Conservation (phyloP, 1,139 yeast species). For the Yamadazyma diospyri region DNA sequence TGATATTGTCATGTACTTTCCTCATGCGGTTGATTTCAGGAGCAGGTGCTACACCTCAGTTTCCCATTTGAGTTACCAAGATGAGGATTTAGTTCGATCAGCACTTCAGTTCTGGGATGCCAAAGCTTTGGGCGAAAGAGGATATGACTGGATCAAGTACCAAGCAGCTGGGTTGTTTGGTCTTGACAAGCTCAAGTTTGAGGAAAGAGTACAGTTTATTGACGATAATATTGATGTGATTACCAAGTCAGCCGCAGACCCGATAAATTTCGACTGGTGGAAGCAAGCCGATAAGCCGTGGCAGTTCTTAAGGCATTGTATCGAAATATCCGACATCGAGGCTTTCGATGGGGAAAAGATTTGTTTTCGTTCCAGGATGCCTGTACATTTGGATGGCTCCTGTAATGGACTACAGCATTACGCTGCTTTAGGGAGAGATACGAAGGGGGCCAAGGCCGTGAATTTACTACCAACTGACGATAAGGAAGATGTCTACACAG, state of each 20-base stretch:
- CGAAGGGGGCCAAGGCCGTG: conserved; percentile 36
- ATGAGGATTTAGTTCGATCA: conserved; percentile 34
- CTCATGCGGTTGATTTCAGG: conserved; percentile 40
- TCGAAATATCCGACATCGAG: conserved; percentile 25
- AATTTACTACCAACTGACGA: conserved; percentile 22
- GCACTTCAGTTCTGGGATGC: conserved; percentile 39
- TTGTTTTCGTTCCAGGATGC: conserved; percentile 30
- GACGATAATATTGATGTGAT: conserved; percentile 21
- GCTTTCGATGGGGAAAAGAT: conserved; percentile 17
- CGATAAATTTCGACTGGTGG: conserved; percentile 35
- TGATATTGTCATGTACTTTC: conserved; percentile 31
- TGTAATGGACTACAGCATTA: conserved; percentile 50
- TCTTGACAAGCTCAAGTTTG: conserved; percentile 22
- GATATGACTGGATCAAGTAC: conserved; percentile 39
- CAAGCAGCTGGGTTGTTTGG: conserved; percentile 40
- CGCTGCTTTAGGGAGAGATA: conserved; percentile 39
- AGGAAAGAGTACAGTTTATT: conserved; percentile 26
- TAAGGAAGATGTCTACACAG: conserved; percentile 35
- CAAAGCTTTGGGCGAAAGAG: conserved; percentile 31
- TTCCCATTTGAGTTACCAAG: conserved; percentile 34
- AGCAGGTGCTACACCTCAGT: conserved; percentile 43
- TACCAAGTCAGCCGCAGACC: conserved; percentile 26
- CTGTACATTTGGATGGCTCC: conserved; percentile 46
- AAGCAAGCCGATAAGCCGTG: conserved; percentile 38
- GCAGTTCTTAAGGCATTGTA: conserved; percentile 36